These are phyloP conservation scores for Plasmodium ovale DNA, from an alignment of 169 alveolate species.

Conservation along the genomic window DNA sequence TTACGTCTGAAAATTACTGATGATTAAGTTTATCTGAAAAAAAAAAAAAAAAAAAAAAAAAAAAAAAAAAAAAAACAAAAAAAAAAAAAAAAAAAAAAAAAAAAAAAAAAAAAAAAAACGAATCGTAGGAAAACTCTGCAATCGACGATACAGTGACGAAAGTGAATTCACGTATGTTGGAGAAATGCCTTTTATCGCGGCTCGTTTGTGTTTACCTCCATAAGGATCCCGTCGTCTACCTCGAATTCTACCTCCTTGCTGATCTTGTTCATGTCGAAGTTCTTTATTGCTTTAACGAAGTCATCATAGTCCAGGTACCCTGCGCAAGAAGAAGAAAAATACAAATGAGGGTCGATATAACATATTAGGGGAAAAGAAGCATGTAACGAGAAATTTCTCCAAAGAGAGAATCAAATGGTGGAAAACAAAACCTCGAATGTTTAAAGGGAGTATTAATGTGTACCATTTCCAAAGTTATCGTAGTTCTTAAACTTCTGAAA, in stretches of 20 bases:
- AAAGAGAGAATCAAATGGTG: too few species aligned
- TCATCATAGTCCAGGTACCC: slow-evolving; percentile 88
- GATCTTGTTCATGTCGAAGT: slow-evolving; percentile 85
- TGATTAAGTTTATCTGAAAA: too few species aligned
- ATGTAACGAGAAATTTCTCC: not conserved
- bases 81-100: not conserved
- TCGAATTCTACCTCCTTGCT: slow-evolving; percentile 87
- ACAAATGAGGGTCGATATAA: not conserved
- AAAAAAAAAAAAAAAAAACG: not conserved
- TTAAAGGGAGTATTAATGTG: too few species aligned
- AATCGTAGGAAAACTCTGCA: too few species aligned
- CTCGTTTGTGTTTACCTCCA: slow-evolving; percentile 42
- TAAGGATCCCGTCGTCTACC: slow-evolving; percentile 83
- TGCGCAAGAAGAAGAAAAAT: slow-evolving; percentile 14
- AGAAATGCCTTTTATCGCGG: not conserved
- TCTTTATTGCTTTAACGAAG: slow-evolving; percentile 86
- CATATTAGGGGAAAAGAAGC: not conserved
- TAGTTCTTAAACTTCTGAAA: slow-evolving; percentile 90
- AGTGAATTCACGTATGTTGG: too few species aligned
- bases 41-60: not conserved
- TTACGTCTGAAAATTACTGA: too few species aligned
- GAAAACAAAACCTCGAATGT: too few species aligned
- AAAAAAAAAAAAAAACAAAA: too few species aligned
- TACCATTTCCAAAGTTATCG: slow-evolving; percentile 82
- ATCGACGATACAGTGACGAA: too few species aligned